Conservation (phyloP, 2,329 filamentous ascomycete species). For the Pseudogymnoascus sp. region DNA sequence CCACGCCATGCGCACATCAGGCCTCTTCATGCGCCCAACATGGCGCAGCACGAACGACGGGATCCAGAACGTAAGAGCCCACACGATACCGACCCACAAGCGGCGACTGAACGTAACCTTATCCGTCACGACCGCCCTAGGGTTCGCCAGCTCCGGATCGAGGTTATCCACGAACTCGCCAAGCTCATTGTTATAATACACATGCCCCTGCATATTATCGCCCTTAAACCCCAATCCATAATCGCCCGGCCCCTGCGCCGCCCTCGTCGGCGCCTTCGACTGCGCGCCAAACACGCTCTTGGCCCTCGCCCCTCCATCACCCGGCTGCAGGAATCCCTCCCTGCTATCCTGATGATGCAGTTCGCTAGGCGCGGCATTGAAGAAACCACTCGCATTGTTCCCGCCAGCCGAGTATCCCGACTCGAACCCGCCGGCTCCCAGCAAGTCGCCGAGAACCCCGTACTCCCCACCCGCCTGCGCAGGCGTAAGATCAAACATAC, state of each 20-base stretch:
- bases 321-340: constrained; percentile 53
- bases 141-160: constrained; percentile 70
- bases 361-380: constrained; percentile 49
- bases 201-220: constrained; percentile 63
- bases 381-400: constrained; percentile 56
- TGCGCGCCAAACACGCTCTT: constrained; percentile 42
- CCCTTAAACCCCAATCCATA: constrained; percentile 85
- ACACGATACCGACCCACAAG: constrained; percentile 73
- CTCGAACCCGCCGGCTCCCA: constrained; percentile 54
- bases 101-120: constrained; percentile 56
- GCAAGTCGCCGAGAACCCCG: constrained; percentile 38
- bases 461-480: constrained; percentile 18
- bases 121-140: constrained; percentile 66
- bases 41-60: constrained; percentile 75
- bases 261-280: constrained; percentile 53
- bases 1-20: constrained; percentile 95
- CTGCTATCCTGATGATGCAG: constrained; percentile 57
- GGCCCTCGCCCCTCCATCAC: constrained; percentile 28
- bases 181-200: constrained; percentile 61
- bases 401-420: constrained; percentile 56
- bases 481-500: constrained; percentile 79
- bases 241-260: constrained; percentile 57
- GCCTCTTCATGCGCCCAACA: constrained; percentile 90
- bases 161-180: constrained; percentile 59
- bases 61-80: constrained; percentile 88